Base-by-base conservation (phyloP, 306 rosid genomes). In the Crataegus laevigata region DNA sequence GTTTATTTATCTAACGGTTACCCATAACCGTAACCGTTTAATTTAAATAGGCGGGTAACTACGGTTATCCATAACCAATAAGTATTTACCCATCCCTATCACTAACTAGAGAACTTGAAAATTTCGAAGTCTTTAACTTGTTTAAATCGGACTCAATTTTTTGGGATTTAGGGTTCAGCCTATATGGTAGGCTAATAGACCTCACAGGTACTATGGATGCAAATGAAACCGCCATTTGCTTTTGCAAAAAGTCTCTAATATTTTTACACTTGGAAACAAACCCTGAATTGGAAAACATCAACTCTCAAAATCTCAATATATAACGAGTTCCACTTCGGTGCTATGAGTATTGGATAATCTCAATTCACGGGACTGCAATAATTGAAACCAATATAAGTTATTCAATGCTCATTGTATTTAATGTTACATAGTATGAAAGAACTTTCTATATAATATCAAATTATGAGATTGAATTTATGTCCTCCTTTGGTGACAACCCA, bases 151-250 rank as follows among this genome's bases (percentile, higher is more conserved):
- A 81, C 70, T 91, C 91, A 60, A 87, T 69, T 82, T 81, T 85
- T 5, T 85, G 75, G 36, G 82, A 83, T 59, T 80, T 60, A 0
- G 96, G 91, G 75, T 84, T 82, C 62, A 64, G 29, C 83, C 97
- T 91, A 0, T 91, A 32, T 17, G 98, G 96, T 72, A 90, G 87
- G 80, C 96, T 94, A 57, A 91, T 89, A 8, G 98, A 91, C 68
- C 97, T 89, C 51, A 84, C 17, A 2, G 91, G 96, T 59, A 61
- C 68, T 14, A 30, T 18, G 42, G 64, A 78, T 29, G 76, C 62
- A 62, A 30, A 61, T 30, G 76, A 70, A 69, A 30, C 43, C 12
- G 40, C 47, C 83, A 82, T 80, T 62, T 21, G 61, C n/a, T 71
- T n/a, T 52, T 57, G 51, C 25, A 34, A 68, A n/a, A 55, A 32